These are phyloP conservation scores for Lecanicillium sp. DNA, from an alignment of 2,329 filamentous ascomycete species.

Conservation along the genomic window DNA sequence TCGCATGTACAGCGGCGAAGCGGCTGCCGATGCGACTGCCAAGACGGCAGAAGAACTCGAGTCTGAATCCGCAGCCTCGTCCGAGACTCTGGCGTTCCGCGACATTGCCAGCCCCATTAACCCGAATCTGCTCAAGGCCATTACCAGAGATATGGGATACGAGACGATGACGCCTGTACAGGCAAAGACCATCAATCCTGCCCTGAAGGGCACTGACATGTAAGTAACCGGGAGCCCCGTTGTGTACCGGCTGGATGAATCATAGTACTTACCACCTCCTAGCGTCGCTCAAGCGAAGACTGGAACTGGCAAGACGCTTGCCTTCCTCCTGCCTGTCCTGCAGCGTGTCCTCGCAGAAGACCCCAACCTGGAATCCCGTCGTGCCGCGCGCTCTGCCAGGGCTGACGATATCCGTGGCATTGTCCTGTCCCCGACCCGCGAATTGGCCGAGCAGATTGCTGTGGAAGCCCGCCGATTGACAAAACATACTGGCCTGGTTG, in stretches of 20 bases:
- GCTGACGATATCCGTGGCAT: slow-evolving; percentile 59
- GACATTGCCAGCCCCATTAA: slow-evolving; percentile 22
- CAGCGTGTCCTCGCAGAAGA: slow-evolving; percentile 67
- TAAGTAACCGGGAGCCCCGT: slow-evolving; percentile 40
- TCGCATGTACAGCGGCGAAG: slow-evolving; percentile 33
- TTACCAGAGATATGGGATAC: slow-evolving; percentile 68
- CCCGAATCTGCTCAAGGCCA: slow-evolving; percentile 54
- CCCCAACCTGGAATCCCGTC: slow-evolving; percentile 47
- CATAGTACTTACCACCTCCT: not conserved
- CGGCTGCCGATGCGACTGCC: slow-evolving; percentile 18
- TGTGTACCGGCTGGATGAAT: not conserved
- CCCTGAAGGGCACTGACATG: slow-evolving; percentile 75
- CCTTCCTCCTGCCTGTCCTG: slow-evolving; percentile 80
- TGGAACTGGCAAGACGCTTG: slow-evolving; percentile 92
- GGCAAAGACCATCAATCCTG: slow-evolving; percentile 70
- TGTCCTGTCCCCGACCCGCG: slow-evolving; percentile 71
- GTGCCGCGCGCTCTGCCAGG: slow-evolving; percentile 26
- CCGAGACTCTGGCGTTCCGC: not conserved
- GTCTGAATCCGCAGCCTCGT: not conserved
- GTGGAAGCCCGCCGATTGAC: slow-evolving; percentile 67
- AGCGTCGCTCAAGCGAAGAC: slow-evolving; percentile 93
- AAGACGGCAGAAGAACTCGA: slow-evolving; percentile 2
- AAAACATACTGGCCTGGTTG: slow-evolving; percentile 54
- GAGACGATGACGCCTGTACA: slow-evolving; percentile 91
- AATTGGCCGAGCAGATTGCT: slow-evolving; percentile 74